Percentiles rank a stretch among this genome's conserved stretches.
Conservation (phyloP, 1,139 yeast species). For the Tardiomyces depauwii region DNA sequence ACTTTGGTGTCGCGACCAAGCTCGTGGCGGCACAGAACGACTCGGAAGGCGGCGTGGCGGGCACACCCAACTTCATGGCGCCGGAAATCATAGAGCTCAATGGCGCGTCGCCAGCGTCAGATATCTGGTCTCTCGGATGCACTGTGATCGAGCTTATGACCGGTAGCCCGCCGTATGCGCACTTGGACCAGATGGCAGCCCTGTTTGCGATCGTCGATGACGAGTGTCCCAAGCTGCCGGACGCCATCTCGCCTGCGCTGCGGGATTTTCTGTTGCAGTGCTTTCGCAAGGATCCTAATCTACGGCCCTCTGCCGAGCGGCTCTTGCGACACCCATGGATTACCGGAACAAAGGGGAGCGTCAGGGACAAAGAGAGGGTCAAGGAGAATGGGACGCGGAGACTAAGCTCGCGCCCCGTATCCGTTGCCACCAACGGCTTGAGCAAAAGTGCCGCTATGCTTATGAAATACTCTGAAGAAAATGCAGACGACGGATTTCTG, state of each 20-base stretch:
- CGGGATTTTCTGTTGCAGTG: conserved; percentile 62
- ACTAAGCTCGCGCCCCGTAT: too few relatives aligned
- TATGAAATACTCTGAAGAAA: not conserved
- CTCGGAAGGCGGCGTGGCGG: conserved; percentile 25
- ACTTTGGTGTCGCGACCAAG: conserved; percentile 67
- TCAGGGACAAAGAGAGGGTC: too few relatives aligned
- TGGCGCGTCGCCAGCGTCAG: conserved; percentile 78
- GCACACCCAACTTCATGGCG: conserved; percentile 86
- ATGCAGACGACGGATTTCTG: not conserved
- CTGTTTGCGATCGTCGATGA: conserved; percentile 89
- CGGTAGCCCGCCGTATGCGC: conserved; percentile 81
- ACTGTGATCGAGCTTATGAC: conserved; percentile 81
- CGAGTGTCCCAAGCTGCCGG: conserved; percentile 69
- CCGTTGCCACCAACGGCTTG: conserved; percentile 6
- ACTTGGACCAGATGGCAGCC: conserved; percentile 75
- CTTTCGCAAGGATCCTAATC: conserved; percentile 62
- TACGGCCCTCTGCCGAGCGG: conserved; percentile 46
- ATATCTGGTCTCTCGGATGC: conserved; percentile 79
- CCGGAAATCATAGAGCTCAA: conserved; percentile 60
- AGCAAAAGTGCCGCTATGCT: conserved; percentile 4
- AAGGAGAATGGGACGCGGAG: too few relatives aligned
- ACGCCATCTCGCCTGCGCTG: conserved; percentile 35
- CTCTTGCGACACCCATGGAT: conserved; percentile 59
- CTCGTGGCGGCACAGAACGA: conserved; percentile 17
- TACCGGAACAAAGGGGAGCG: conserved; percentile 2